phyloP scores from a whole-genome alignment of 2,329 filamentous ascomycete species.

The Alternaria sp. region DNA sequence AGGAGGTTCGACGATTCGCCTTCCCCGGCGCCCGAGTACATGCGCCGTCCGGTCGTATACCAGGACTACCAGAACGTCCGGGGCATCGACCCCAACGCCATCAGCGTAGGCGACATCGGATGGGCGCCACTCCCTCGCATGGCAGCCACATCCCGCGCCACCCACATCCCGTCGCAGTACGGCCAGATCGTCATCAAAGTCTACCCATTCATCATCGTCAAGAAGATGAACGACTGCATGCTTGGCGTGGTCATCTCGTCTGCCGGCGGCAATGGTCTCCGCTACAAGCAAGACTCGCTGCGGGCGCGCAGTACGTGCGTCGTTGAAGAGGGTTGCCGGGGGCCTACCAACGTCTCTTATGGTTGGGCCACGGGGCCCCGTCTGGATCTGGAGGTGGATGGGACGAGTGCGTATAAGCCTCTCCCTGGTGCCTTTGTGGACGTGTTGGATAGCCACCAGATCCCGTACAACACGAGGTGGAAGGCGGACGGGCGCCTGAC shows the following conservation, averaged over 20 bases:
- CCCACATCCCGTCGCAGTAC: not conserved
- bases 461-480: not conserved
- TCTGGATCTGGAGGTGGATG: not conserved
- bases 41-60: too few species aligned
- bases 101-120: not conserved
- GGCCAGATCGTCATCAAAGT: not conserved
- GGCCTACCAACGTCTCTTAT: not conserved
- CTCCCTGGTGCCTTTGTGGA: not conserved
- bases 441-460: not conserved
- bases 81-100: not conserved
- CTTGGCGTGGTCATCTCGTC: not conserved
- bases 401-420: not conserved
- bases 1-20: too few species aligned
- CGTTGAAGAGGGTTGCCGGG: too few species aligned
- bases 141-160: not conserved
- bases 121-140: not conserved
- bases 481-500: not conserved
- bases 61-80: too few species aligned
- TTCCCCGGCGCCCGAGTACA: too few species aligned
- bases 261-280: not conserved
- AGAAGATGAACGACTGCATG: conserved; percentile 2
- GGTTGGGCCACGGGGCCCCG: not conserved
- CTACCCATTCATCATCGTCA: not conserved
- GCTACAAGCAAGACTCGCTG: not conserved
- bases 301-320: not conserved